phyloP scores from a whole-genome alignment of 2,329 filamentous ascomycete genomes.

The Ramularia endophylla region DNA sequence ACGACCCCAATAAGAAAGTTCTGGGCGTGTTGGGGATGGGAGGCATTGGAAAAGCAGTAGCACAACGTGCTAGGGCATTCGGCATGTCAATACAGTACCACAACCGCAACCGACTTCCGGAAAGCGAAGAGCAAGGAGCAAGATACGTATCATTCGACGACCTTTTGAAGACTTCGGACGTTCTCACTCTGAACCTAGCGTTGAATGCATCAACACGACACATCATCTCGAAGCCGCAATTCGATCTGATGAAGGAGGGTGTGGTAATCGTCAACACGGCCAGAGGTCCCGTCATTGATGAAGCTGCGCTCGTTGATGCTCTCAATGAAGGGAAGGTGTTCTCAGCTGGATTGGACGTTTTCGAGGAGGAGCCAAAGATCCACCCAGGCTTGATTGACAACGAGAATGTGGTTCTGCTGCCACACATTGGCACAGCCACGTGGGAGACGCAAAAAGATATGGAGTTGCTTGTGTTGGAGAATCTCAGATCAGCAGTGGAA shows the following conservation, averaged over 20 bases:
- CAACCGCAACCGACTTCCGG: slow-evolving; percentile 43
- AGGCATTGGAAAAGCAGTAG: slow-evolving; percentile 50
- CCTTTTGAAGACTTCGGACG: slow-evolving; percentile 48
- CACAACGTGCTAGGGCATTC: slow-evolving; percentile 46
- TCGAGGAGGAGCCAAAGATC: slow-evolving; percentile 51
- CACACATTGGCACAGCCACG: slow-evolving; percentile 56
- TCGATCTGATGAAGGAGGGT: slow-evolving; percentile 51
- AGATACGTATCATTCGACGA: slow-evolving; percentile 53
- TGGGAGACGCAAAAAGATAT: slow-evolving; percentile 57
- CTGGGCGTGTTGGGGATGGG: slow-evolving; percentile 57
- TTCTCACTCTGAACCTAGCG: slow-evolving; percentile 50
- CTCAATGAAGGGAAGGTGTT: slow-evolving; percentile 50
- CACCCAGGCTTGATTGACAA: slow-evolving; percentile 46
- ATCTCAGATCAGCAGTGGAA: slow-evolving; percentile 52
- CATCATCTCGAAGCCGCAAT: slow-evolving; percentile 47
- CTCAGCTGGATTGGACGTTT: slow-evolving; percentile 53
- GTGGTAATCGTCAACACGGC: slow-evolving; percentile 55
- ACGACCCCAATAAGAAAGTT: slow-evolving; percentile 48
- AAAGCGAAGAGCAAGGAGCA: slow-evolving; percentile 39
- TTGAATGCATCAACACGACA: slow-evolving; percentile 47
- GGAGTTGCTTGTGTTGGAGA: slow-evolving; percentile 55
- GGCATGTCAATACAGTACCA: slow-evolving; percentile 56
- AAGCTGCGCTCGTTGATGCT: slow-evolving; percentile 49
- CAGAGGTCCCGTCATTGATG: slow-evolving; percentile 52
- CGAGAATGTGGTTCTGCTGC: slow-evolving; percentile 50